Base-by-base conservation (phyloP, 2,329 filamentous ascomycete genomes). In the Trichoderma citrinoviride region DNA sequence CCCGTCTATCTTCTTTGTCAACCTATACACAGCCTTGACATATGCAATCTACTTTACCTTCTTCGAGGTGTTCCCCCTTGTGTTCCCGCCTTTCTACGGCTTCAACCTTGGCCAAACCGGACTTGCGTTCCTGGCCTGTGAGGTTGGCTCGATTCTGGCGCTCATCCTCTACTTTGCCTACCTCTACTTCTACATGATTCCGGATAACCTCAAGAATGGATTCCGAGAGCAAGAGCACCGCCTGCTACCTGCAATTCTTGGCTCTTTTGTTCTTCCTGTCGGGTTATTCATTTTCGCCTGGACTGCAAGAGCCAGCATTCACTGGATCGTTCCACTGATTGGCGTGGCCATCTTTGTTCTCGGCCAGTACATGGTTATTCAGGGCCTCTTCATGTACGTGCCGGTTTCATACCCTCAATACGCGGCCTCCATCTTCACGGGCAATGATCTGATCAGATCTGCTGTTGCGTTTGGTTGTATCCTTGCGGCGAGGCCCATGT, bases 1-100 rank as follows among this genome's bases (percentile, higher is more conserved):
- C 37, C 73, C 76, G 68, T 57, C 78, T 73, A 25, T 66, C 73
- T 19, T 76, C 69, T 68, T 74, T 27, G 70, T 71, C 5, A 73
- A 70, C 1, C 75, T 81, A 3, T 83, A 81, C 62, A 75, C 76
- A 6, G 75, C 76, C 2, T 78, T 81, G 66, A 76, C 78, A 68
- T 84, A 84, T 66, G 80, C 6, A 69, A 47, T 63, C 7, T 55
- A 47, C 23, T 62, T 33, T 10, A 37, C 40, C n/a, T 63, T 61
- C 19, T 61, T 53, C n/a, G 47, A 61, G 8, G 57, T 52, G 7
- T 52, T 52, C n/a, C 47, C 47, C 23, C 57, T 61, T 7, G 57
- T 52, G 12, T 61, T 52, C 4, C 57, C 47, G 8, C 33, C 47
- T 44, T 61, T 43, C 23, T 61, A 61, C 19, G 33, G 37, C 4